phyloP scores from a whole-genome alignment of 345 rosid species.

The Euphorbia peplus region DNA sequence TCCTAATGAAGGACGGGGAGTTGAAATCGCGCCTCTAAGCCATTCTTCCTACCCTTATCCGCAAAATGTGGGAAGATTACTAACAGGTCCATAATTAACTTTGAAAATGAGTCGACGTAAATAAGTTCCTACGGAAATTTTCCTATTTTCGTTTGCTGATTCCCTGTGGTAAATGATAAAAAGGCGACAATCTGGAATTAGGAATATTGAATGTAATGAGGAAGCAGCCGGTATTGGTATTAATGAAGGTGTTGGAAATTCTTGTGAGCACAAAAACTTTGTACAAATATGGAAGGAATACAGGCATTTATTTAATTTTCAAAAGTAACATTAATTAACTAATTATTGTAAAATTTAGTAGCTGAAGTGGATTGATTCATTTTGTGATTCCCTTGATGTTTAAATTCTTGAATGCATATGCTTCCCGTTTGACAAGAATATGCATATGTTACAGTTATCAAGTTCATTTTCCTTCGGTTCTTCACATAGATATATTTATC shows the following conservation, averaged over 20 bases:
- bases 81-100: constrained; percentile 61
- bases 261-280: constrained; percentile 19
- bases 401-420: not conserved
- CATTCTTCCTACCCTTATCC: constrained; percentile 72
- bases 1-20: constrained; percentile 39
- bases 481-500: not conserved
- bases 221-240: constrained; percentile 22
- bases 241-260: constrained; percentile 12
- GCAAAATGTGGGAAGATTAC: constrained; percentile 68
- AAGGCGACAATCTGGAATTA: constrained; percentile 18
- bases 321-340: constrained; percentile 11
- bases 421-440: no score
- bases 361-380: constrained; percentile 33
- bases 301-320: constrained; percentile 20
- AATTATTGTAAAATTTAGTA: constrained; percentile 31
- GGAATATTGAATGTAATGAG: constrained; percentile 12
- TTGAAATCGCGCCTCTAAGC: constrained; percentile 47
- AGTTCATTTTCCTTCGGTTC: not conserved
- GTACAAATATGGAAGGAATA: constrained; percentile 36
- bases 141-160: constrained; percentile 8
- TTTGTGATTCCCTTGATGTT: constrained; percentile 13
- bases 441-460: no score
- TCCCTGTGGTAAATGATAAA: constrained; percentile 18
- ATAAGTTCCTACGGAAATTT: constrained; percentile 19
- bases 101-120: constrained; percentile 6